Conservation (phyloP, 1,139 yeast species). For the Maudiozyma humilis region DNA sequence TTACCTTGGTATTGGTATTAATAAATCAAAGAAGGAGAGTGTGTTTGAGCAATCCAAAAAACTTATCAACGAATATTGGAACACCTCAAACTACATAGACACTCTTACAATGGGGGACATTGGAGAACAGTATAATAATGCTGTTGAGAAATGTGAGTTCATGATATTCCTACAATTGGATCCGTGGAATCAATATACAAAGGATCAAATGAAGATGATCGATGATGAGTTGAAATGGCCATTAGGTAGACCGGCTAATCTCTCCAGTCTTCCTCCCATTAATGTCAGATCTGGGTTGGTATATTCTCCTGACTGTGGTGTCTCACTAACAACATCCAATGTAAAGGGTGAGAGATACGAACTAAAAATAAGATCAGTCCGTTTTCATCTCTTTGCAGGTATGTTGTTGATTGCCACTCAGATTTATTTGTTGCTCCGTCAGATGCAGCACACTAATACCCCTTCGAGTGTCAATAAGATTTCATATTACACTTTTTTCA, state of each 20-base stretch:
- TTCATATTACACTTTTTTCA: constrained; percentile 52
- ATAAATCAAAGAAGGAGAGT: constrained; percentile 36
- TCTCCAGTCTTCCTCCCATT: constrained; percentile 47
- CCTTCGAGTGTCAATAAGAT: constrained; percentile 73
- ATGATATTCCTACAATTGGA: constrained; percentile 60
- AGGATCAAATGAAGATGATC: constrained; percentile 47
- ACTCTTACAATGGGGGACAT: constrained; percentile 37
- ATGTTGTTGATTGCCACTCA: constrained; percentile 42
- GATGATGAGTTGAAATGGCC: constrained; percentile 70
- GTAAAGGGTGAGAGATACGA: constrained; percentile 55
- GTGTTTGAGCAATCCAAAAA: constrained; percentile 37
- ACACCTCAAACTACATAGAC: constrained; percentile 32
- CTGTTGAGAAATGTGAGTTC: constrained; percentile 58
- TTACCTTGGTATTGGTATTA: constrained; percentile 19
- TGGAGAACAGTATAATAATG: constrained; percentile 23
- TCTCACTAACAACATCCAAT: constrained; percentile 38
- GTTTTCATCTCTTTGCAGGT: constrained; percentile 42
- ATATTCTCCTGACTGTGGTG: constrained; percentile 87
- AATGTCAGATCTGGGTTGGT: constrained; percentile 47
- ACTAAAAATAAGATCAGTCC: constrained; percentile 38
- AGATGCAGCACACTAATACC: constrained; percentile 62
- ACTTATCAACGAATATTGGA: constrained; percentile 29
- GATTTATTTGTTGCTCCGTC: constrained; percentile 46
- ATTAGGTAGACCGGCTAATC: constrained; percentile 59
- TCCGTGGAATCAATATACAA: constrained; percentile 44